These are phyloP conservation scores for Clarireedia paspali DNA, from an alignment of 2,329 filamentous ascomycete genomes.

Conservation along the genomic window DNA sequence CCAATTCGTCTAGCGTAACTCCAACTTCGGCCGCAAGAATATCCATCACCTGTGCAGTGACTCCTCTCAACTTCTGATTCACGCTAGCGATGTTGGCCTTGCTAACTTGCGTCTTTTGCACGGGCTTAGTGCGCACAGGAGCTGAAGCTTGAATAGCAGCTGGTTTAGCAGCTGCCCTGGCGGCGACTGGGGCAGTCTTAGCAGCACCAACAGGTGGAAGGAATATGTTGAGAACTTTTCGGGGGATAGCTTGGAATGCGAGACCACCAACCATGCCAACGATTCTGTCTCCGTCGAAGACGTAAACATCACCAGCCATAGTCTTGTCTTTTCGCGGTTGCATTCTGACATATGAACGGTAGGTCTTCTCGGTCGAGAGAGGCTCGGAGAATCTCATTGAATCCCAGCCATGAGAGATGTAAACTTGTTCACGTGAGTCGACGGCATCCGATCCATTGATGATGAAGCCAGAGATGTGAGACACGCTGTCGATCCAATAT, in stretches of 20 bases:
- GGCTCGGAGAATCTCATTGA: constrained; percentile 42
- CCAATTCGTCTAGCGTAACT: constrained; percentile 38
- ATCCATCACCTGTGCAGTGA: constrained; percentile 37
- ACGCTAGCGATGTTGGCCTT: constrained; percentile 19
- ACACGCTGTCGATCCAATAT: constrained; percentile 51
- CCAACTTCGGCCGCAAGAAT: constrained; percentile 50
- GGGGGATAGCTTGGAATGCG: constrained; percentile 24
- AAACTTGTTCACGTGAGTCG: constrained; percentile 46
- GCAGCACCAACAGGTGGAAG: constrained; percentile 1
- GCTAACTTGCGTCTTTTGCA: constrained; percentile 1
- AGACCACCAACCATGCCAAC: constrained; percentile 36
- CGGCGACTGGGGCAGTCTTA: constrained; percentile 20
- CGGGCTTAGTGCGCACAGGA: background rate
- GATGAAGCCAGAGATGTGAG: constrained; percentile 54
- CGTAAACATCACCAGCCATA: constrained; percentile 35
- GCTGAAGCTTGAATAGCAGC: background rate
- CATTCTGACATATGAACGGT: constrained; percentile 52
- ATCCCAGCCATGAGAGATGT: constrained; percentile 52
- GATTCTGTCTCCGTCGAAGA: constrained; percentile 29
- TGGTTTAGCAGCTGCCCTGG: constrained; percentile 30
- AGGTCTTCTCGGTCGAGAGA: constrained; percentile 37
- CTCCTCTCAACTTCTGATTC: constrained; percentile 19
- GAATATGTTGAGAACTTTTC: constrained; percentile 9
- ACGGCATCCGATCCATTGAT: constrained; percentile 41
- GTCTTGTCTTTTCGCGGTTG: constrained; percentile 24